Conservation (phyloP, 78 protist genomes). For the Dictyostelium brefeldianum region DNA sequence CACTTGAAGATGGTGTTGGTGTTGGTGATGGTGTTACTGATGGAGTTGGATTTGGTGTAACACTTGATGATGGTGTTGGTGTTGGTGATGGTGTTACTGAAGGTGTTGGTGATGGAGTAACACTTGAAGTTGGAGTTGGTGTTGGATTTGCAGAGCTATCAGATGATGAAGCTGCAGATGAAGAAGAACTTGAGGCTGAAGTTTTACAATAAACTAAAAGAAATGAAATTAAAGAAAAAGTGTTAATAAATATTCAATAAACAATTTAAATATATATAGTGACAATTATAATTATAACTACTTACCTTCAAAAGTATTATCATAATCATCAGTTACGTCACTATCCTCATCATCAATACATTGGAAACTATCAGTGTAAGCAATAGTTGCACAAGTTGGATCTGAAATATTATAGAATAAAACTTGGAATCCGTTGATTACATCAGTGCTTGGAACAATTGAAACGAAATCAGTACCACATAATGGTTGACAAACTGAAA, state of each 20-base stretch:
- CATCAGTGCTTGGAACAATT: neutral
- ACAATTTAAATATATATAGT: too few species aligned
- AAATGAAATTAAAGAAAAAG: too few species aligned
- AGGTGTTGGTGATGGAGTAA: neutral
- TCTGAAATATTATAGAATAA: neutral
- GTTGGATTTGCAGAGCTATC: neutral
- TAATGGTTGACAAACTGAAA: neutral
- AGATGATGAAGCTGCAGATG: neutral
- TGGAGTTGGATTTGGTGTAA: neutral
- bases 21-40: neutral
- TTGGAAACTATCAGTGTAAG: neutral
- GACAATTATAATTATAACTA: too few species aligned
- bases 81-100: neutral
- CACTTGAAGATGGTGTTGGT: neutral
- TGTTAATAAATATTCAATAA: too few species aligned
- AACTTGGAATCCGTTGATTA: neutral
- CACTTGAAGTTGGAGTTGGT: neutral
- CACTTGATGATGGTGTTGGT: neutral
- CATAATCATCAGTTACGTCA: too few species aligned
- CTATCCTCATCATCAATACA: neutral
- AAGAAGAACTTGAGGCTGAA: neutral
- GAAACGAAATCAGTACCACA: neutral
- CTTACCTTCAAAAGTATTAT: too few species aligned
- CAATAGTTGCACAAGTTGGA: neutral
- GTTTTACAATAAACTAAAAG: neutral